These are phyloP conservation scores for Kwoniella newhampshirensis DNA, from an alignment of 768 basidiomycete genomes.

Conservation along the genomic window DNA sequence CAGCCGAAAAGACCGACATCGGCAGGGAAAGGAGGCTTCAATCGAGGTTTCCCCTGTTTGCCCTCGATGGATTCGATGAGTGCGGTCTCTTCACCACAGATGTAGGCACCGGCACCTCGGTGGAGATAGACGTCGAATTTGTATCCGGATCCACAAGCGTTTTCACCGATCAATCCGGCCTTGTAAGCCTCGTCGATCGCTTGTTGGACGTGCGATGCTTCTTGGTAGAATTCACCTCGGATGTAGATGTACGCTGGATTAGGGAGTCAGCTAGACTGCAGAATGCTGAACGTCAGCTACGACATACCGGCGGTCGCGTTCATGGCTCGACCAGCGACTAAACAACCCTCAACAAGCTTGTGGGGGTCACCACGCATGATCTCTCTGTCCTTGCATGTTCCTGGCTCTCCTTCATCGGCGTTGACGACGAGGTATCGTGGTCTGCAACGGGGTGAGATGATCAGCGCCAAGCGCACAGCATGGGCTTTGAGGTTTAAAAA, in stretches of 20 bases:
- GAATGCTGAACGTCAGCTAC: not conserved
- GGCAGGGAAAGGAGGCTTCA: slow-evolving; percentile 98
- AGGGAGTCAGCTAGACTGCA: not conserved
- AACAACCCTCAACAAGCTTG: slow-evolving; percentile 95
- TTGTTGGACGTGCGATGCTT: slow-evolving; percentile 88
- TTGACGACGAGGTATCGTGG: slow-evolving; percentile 97
- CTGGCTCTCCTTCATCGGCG: slow-evolving; percentile 97
- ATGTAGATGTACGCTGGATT: slow-evolving; percentile 93
- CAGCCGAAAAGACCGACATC: slow-evolving; percentile 97
- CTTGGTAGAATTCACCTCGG: slow-evolving; percentile 96
- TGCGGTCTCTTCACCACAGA: slow-evolving; percentile 98
- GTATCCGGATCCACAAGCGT: slow-evolving; percentile 90
- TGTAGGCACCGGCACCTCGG: slow-evolving; percentile 96
- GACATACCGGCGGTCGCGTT: slow-evolving; percentile 75
- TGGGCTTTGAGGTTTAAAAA: not conserved
- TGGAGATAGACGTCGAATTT: slow-evolving; percentile 98
- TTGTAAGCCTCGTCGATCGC: slow-evolving; percentile 94
- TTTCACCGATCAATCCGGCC: slow-evolving; percentile 79
- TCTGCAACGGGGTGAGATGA: slow-evolving; percentile 55
- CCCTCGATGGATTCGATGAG: slow-evolving; percentile 96
- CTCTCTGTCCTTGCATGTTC: slow-evolving; percentile 98
- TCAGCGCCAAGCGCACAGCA: slow-evolving; percentile 1
- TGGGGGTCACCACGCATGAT: slow-evolving; percentile 97
- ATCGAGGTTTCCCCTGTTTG: slow-evolving; percentile 94
- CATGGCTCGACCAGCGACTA: slow-evolving; percentile 95